Conservation (phyloP, 768 basidiomycete species). For the Termitomyces sp. region DNA sequence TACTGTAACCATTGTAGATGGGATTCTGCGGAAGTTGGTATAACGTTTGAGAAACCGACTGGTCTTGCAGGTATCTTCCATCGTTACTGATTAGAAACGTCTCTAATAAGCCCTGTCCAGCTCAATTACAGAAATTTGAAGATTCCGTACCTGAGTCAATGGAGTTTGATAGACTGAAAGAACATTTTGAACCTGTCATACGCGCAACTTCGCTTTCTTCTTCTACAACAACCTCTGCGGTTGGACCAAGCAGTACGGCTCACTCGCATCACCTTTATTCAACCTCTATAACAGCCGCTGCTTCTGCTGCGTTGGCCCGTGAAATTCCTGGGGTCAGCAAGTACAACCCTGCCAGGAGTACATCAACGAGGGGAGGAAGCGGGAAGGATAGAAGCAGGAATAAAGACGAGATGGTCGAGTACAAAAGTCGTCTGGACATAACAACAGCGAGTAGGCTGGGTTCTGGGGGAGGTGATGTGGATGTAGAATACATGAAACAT, state of each 20-base stretch:
- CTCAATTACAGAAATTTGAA: slow-evolving; percentile 87
- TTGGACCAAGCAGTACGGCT: slow-evolving; percentile 41
- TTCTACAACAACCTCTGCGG: slow-evolving; percentile 43
- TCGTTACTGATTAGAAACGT: slow-evolving; percentile 16
- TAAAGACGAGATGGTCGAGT: slow-evolving; percentile 75
- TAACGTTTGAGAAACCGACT: slow-evolving; percentile 94
- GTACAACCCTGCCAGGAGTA: slow-evolving; percentile 57
- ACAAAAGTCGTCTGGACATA: slow-evolving; percentile 66
- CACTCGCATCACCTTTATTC: slow-evolving; percentile 72
- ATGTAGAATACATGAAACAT: slow-evolving; percentile 65
- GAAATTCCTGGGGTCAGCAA: slow-evolving; percentile 82
- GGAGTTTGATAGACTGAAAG: slow-evolving; percentile 92
- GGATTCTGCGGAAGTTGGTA: slow-evolving; percentile 89
- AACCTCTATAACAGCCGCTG: slow-evolving; percentile 83
- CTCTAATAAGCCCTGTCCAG: slow-evolving; percentile 33
- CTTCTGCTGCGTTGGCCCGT: slow-evolving; percentile 81
- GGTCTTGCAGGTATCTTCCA: slow-evolving; percentile 74
- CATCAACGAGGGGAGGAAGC: slow-evolving; percentile 36
- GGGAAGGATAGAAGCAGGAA: slow-evolving; percentile 60
- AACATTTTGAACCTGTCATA: slow-evolving; percentile 95
- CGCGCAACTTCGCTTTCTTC: slow-evolving; percentile 74
- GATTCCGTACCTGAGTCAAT: slow-evolving; percentile 78
- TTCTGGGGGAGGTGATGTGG: slow-evolving; percentile 57
- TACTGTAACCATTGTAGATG: slow-evolving; percentile 92
- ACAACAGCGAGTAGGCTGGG: slow-evolving; percentile 46